A percentile compares a stretch with the other conserved stretches of the same genome.
Evolutionary conservation across 2,329 filamentous ascomycete genomes (phyloP).

Genomic region (Fusarium bactridioides): DNA sequence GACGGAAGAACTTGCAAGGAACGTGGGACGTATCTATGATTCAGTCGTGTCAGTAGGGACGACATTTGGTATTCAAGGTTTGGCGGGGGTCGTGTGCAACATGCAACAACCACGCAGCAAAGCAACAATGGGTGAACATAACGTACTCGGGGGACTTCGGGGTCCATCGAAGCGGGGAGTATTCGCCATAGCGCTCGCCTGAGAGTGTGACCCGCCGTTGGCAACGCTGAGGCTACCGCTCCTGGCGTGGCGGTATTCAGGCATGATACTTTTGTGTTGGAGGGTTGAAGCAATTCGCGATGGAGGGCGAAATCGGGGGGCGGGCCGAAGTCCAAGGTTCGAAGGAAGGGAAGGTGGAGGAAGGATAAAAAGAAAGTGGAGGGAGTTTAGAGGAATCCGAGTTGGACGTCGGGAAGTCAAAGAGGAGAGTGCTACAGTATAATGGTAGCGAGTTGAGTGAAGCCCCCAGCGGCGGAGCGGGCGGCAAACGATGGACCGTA

Average conservation of each 20-base stretch:
- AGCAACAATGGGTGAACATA: background rate
- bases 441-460: slow-evolving; percentile 26
- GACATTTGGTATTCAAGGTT: slow-evolving; percentile 20
- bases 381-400: slow-evolving; percentile 16
- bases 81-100: slow-evolving; percentile 41
- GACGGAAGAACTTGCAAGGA: slow-evolving; percentile 98
- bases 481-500: slow-evolving; percentile 40
- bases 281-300: slow-evolving; percentile 32
- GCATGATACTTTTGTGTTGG: slow-evolving; percentile 45
- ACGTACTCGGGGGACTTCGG: slow-evolving; percentile 67
- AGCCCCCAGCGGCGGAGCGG: slow-evolving; percentile 40
- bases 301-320: slow-evolving; percentile 22
- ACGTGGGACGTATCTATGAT: slow-evolving; percentile 89
- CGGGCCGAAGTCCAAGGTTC: slow-evolving; percentile 21
- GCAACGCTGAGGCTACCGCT: slow-evolving; percentile 65
- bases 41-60: slow-evolving; percentile 36
- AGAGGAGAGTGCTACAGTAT: slow-evolving; percentile 17
- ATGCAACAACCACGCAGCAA: slow-evolving; percentile 24
- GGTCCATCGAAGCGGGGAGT: slow-evolving; percentile 64
- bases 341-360: slow-evolving; percentile 16
- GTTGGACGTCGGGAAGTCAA: slow-evolving; percentile 6
- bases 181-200: slow-evolving; percentile 42
- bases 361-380: slow-evolving; percentile 16
- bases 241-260: slow-evolving; percentile 65
- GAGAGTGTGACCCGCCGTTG: slow-evolving; percentile 41